These are phyloP conservation scores for Oidiodendron maius DNA, from an alignment of 495 filamentous ascomycete species.

Conservation along the genomic window DNA sequence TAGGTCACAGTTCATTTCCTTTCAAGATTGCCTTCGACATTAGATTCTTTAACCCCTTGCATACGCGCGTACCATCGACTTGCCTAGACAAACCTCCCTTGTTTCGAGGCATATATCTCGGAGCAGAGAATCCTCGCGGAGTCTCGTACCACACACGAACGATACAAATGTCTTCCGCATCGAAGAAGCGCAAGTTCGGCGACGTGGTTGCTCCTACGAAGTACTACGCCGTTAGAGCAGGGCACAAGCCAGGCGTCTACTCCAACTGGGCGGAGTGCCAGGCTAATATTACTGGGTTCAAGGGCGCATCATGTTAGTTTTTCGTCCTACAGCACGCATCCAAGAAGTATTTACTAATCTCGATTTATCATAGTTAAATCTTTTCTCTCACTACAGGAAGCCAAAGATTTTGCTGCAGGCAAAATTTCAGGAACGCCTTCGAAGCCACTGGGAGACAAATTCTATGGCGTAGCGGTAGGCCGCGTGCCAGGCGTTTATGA, in stretches of 20 bases:
- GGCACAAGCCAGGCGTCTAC: conserved; percentile 81
- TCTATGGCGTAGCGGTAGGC: conserved; percentile 83
- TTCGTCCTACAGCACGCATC: not conserved
- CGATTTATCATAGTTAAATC: conserved; percentile 60
- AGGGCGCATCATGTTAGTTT: conserved; percentile 71
- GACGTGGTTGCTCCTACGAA: conserved; percentile 44
- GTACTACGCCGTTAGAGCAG: conserved; percentile 82
- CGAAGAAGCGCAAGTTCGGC: conserved; percentile 56
- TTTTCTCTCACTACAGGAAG: conserved; percentile 70
- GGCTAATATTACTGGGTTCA: conserved; percentile 77
- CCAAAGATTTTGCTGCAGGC: conserved; percentile 69
- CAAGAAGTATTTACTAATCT: not conserved
- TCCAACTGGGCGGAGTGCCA: conserved; percentile 76
- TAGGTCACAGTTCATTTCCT: too few relatives aligned
- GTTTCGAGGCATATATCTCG: too few relatives aligned
- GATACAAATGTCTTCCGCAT: conserved; percentile 11
- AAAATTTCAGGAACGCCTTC: conserved; percentile 26
- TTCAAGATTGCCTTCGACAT: too few relatives aligned
- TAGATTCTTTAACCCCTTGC: too few relatives aligned
- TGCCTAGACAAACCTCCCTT: too few relatives aligned
- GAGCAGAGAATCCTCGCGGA: too few relatives aligned
- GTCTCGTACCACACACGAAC: too few relatives aligned
- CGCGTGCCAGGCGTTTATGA: conserved; percentile 82
- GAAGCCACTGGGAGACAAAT: conserved; percentile 41
- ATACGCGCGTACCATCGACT: too few relatives aligned